Evolutionary conservation across 768 basidiomycete genomes (phyloP), one percentile per base, ranked within the genome.

Genomic region (Boletus rubropictus): DNA sequence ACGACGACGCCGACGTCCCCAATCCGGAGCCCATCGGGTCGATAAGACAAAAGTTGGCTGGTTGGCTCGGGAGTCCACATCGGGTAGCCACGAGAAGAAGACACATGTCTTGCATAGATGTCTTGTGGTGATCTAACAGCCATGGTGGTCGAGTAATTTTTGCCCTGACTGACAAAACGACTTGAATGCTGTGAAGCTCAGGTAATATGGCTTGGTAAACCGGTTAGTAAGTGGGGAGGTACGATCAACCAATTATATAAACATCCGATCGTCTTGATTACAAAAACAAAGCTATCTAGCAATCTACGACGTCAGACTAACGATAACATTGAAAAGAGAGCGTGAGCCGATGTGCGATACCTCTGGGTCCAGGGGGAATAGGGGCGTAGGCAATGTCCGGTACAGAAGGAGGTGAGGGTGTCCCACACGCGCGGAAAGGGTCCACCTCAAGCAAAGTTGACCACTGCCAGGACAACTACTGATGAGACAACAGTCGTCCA

Each of bases 1-100:
- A 25, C 59, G 18, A 73, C 48, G n/a, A 71, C 58, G 9, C 69
- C 69, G 10, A 73, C 65, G 42, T 73, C 72, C 2, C 72, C 72
- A 33, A 72, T 69, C 24, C 49, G 62, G 35, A 68, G 59, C 0
- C 70, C 71, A 31, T 56, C 45, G 6, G 46, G 50, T 40, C 53
- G 57, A 39, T 65, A 62, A 17, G 57, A 55, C 17, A 63, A 61
- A 7, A 65, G 49, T 25, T 47, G 48, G 24, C 41, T 44, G 32
- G 63, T 58, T 7, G 64, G 63, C 22, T 66, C 62, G 7, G 71
- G 71, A 9, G 60, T 58, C 67, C 65, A 71, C 20, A 71, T 48
- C 3, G 69, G 69, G 42, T 64, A 66, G 1, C 71, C 72, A 27
- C 65, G 62, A 14, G 58, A 47, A 20, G 55, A 52, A 0, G 55